A percentile compares a stretch with the other conserved stretches of the same genome.
These are phyloP conservation scores for Colletotrichum sp. DNA, from an alignment of 2,329 filamentous ascomycete genomes.

Conservation along the genomic window DNA sequence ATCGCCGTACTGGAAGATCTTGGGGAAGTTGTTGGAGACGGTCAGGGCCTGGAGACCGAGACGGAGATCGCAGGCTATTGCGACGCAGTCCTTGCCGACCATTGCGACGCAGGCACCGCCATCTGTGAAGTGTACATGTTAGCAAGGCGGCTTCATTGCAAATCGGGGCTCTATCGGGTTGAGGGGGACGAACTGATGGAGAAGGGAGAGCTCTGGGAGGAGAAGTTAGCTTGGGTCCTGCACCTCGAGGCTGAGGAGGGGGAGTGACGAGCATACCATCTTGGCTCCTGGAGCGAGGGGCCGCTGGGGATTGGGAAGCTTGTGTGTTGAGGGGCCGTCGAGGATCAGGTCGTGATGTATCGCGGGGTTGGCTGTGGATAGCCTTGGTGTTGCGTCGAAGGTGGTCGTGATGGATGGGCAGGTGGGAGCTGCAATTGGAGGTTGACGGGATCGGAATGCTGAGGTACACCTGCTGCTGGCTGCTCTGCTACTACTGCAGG, in stretches of 20 bases:
- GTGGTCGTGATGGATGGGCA: constrained; percentile 20
- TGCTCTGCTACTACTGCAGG: constrained; percentile 18
- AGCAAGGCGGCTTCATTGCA: constrained; percentile 18
- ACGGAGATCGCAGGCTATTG: constrained; percentile 98
- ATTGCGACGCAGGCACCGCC: constrained; percentile 97
- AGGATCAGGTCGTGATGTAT: not conserved
- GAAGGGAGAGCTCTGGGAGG: constrained; percentile 80
- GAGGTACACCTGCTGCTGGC: constrained; percentile 18
- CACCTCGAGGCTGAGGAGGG: constrained; percentile 12
- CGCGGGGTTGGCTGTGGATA: constrained; percentile 1
- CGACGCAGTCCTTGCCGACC: constrained; percentile 99
- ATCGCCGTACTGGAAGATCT: constrained; percentile 97
- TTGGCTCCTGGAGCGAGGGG: constrained; percentile 23
- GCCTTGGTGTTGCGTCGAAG: constrained; percentile 4
- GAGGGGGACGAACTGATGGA: constrained; percentile 77
- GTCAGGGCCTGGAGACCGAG: constrained; percentile 96
- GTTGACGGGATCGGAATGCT: constrained; percentile 27
- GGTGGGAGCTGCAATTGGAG: constrained; percentile 22
- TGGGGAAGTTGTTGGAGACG: constrained; percentile 99
- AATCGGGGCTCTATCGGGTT: constrained; percentile 3
- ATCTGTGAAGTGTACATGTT: constrained; percentile 45
- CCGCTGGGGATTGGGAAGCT: not conserved
- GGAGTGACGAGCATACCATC: constrained; percentile 21
- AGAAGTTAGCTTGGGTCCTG: constrained; percentile 36
- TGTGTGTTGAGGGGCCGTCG: not conserved